These are phyloP conservation scores for Avena sativa DNA, from an alignment of 176 grass and related monocot species.

Conservation along the genomic window DNA sequence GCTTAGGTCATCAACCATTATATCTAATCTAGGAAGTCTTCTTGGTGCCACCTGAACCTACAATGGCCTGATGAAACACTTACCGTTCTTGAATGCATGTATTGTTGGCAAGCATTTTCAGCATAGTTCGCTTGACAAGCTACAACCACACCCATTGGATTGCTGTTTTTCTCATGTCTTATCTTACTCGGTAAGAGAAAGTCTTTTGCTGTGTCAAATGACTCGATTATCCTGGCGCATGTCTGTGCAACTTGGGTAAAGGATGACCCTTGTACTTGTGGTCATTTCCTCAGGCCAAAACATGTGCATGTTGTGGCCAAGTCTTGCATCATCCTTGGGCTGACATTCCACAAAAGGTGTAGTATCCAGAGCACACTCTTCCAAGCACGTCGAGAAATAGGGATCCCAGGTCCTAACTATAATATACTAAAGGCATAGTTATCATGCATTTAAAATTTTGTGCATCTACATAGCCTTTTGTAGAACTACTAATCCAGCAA, in stretches of 20 bases:
- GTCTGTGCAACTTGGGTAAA: conserved; percentile 32
- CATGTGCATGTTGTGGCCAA: not conserved
- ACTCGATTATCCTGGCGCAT: conserved; percentile 7
- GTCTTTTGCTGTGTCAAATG: not conserved
- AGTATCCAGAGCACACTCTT: not conserved
- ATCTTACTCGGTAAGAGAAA: not conserved
- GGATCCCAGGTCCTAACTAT: not conserved
- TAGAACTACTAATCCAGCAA: not conserved
- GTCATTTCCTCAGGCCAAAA: not conserved
- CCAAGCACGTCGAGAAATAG: conserved; percentile 1
- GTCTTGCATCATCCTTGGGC: not conserved
- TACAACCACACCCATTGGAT: not conserved
- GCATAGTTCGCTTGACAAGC: not conserved
- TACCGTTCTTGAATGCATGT: conserved; percentile 9
- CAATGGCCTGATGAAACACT: conserved; percentile 8
- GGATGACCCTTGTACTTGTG: conserved; percentile 1
- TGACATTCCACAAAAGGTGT: not conserved
- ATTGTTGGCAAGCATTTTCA: not conserved
- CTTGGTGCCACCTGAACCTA: not conserved
- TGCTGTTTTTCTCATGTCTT: not conserved
- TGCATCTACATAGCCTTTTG: conserved; percentile 6
- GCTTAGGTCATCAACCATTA: not conserved
- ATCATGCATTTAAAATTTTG: not conserved
- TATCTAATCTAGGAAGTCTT: conserved; percentile 12
- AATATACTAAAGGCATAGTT: conserved; percentile 9